Conservation (phyloP, 2,329 filamentous ascomycete species). For the Byssochlamys sp. region DNA sequence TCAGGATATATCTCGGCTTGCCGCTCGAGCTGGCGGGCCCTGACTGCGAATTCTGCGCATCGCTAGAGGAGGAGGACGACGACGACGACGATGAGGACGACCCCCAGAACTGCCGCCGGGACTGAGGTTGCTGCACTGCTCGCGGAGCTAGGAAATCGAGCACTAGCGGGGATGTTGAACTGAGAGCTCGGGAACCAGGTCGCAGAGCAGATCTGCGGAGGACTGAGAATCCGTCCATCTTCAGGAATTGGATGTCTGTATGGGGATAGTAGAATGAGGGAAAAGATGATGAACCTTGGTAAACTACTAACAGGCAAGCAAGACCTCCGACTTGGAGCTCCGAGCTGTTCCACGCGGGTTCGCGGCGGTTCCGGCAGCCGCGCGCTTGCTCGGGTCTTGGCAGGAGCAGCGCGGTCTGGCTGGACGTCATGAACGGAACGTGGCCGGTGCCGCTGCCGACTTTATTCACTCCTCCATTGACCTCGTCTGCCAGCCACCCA, state of each 20-base stretch:
- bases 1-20: slow-evolving; percentile 48
- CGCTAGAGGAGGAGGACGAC: slow-evolving; percentile 24
- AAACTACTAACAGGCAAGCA: neutral
- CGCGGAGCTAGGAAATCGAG: slow-evolving; percentile 30
- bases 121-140: slow-evolving; percentile 15
- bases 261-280: neutral
- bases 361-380: slow-evolving; percentile 13
- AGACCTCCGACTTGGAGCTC: neutral
- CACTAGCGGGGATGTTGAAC: slow-evolving; percentile 14
- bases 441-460: neutral
- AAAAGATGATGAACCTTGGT: neutral
- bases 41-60: slow-evolving; percentile 3
- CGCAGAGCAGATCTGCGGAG: slow-evolving; percentile 14
- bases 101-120: slow-evolving; percentile 16
- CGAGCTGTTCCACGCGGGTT: too few species aligned
- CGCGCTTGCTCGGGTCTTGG: slow-evolving; percentile 22
- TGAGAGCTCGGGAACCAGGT: slow-evolving; percentile 6
- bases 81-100: slow-evolving; percentile 27
- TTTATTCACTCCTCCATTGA: slow-evolving; percentile 10
- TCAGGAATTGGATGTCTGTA: neutral
- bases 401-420: slow-evolving; percentile 13
- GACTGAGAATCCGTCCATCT: slow-evolving; percentile 16
- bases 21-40: slow-evolving; percentile 1
- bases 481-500: neutral
- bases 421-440: slow-evolving; percentile 21